These are phyloP conservation scores for Phytophthora tentaculata DNA, from an alignment of 352 stramenopile species.

Conservation along the genomic window DNA sequence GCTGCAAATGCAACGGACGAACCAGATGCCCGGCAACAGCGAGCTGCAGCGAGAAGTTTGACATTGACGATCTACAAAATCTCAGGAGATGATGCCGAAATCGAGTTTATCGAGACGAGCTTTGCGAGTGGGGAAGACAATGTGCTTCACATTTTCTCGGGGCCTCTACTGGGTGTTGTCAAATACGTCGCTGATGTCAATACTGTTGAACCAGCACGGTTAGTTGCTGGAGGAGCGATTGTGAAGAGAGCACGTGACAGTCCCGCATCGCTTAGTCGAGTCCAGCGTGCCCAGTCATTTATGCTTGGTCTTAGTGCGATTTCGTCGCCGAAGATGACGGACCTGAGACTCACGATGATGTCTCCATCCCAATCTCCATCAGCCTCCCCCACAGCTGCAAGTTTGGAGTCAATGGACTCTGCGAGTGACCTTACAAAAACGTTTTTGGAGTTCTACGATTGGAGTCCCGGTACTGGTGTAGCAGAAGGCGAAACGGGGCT, in stretches of 20 bases:
- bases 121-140: constrained; percentile 59
- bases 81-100: constrained; percentile 45
- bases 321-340: constrained; percentile 38
- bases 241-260: constrained; percentile 33
- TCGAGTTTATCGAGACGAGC: constrained; percentile 62
- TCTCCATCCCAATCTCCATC: constrained; percentile 30
- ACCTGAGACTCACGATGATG: constrained; percentile 35
- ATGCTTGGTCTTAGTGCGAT: constrained; percentile 52
- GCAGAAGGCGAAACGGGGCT: constrained; percentile 23
- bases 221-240: constrained; percentile 22
- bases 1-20: constrained; percentile 33
- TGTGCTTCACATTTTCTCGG: constrained; percentile 74
- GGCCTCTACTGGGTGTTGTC: constrained; percentile 69
- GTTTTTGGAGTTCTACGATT: constrained; percentile 81
- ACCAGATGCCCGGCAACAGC: constrained; percentile 42
- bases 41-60: constrained; percentile 43
- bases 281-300: constrained; percentile 59
- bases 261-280: constrained; percentile 45
- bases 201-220: constrained; percentile 12
- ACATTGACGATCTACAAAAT: constrained; percentile 41
- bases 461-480: constrained; percentile 31
- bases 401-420: constrained; percentile 19
- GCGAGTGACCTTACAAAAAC: constrained; percentile 60
- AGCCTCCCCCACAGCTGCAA: constrained; percentile 15
- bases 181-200: constrained; percentile 50